Conservation (phyloP, 2,329 filamentous ascomycete species). For the Penicillium brevicompactum region DNA sequence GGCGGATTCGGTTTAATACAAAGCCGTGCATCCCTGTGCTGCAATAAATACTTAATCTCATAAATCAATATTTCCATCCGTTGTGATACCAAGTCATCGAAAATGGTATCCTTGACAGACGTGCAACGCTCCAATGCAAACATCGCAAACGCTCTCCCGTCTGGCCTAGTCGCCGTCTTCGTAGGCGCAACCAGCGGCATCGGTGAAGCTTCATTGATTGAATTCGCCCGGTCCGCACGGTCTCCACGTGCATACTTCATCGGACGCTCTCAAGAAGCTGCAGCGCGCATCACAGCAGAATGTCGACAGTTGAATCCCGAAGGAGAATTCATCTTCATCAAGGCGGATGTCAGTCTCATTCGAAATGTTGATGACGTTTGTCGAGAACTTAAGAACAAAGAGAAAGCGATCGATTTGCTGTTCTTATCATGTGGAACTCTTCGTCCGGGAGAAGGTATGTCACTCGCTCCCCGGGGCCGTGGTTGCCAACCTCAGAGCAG, state of each 20-base stretch:
- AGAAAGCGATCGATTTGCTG: conserved; percentile 57
- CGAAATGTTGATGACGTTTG: conserved; percentile 53
- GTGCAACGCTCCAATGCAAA: conserved; percentile 13
- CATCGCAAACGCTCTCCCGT: conserved; percentile 30
- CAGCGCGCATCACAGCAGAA: conserved; percentile 46
- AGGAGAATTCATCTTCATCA: conserved; percentile 50
- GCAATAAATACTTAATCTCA: no score
- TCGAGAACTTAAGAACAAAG: conserved; percentile 52
- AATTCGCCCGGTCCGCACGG: conserved; percentile 45
- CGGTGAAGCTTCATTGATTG: conserved; percentile 50
- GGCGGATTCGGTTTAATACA: not conserved
- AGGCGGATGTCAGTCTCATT: conserved; percentile 52
- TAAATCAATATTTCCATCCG: no score
- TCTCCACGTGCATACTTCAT: conserved; percentile 52
- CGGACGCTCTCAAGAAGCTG: conserved; percentile 48
- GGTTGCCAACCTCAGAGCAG: not conserved
- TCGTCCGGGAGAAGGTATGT: conserved; percentile 37
- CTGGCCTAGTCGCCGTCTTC: conserved; percentile 52
- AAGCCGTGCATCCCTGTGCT: not conserved
- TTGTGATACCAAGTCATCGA: not conserved
- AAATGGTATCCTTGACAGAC: conserved; percentile 13
- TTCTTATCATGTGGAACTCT: conserved; percentile 53
- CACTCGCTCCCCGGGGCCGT: no score
- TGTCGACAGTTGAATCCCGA: conserved; percentile 48
- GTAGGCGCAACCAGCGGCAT: conserved; percentile 56